Base-by-base conservation (phyloP, 306 rosid species). In the Trifolium dubium region DNA sequence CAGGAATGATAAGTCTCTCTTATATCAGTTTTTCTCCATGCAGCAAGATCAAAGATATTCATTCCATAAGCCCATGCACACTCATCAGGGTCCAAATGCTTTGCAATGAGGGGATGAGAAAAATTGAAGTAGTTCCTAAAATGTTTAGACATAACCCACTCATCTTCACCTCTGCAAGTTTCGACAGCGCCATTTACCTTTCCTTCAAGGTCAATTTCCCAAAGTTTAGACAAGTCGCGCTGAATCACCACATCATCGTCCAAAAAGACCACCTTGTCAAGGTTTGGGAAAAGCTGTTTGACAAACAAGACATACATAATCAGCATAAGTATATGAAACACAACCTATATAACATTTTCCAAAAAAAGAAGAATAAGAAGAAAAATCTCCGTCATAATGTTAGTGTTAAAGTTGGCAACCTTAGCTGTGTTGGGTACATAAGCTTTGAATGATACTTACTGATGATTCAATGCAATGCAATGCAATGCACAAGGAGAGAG, bases 271-370 rank as follows among this genome's bases (percentile, higher is more conserved):
- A 94, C 97, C 90, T 94, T 94, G 77, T 94, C 84, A 53, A 94
- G 92, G 84, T 87, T 91, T 51, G 97, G 98, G 80, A 94, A 94
- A 76, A 94, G 95, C 97, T 94, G 93, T 78, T 78, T 76, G 79
- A 50, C 71, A 78, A 13, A 65, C 56, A 82, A 51, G 77, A 58
- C 70, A 65, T 49, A 44, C 75, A 79, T 43, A 62, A 68, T 81
- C 55, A 87, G 83, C 76, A 66, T 15, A 64, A 51, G 56, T 34
- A 71, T 41, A 67, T 46, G 35, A 53, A 70, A 65, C 54, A 5
- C 5, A 63, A 49, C n/a, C 51, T 77, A 41, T 60, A 28, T 32
- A 32, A 64, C 68, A 43, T 67, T 39, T 67, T 32, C 10, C 34
- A 56, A 23, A 5, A 23, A 5, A 18, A 29, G 2, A 10, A 12